A percentile compares a stretch with the other conserved stretches of the same genome.
Conservation (phyloP, 2,329 filamentous ascomycete genomes). For the Aspergillus sp. region DNA sequence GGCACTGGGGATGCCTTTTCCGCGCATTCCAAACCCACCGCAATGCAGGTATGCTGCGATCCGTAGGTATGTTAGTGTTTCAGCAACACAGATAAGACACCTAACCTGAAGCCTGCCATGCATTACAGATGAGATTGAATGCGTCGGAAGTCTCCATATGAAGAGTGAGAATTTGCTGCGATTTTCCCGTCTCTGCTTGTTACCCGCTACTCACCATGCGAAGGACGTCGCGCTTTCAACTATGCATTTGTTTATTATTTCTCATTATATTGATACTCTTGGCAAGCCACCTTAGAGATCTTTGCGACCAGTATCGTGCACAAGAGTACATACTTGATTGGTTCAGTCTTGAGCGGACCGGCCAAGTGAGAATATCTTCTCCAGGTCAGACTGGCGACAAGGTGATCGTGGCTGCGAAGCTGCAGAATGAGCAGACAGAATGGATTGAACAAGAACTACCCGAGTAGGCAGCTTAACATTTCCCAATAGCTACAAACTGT, state of each 20-base stretch:
- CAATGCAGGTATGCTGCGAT: no score
- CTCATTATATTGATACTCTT: slow-evolving; percentile 33
- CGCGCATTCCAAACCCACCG: no score
- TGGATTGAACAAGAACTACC: slow-evolving; percentile 50
- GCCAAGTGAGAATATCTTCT: not conserved
- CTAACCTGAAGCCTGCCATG: no score
- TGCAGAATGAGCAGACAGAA: slow-evolving; percentile 45
- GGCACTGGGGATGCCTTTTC: no score
- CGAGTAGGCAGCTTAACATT: slow-evolving; percentile 38
- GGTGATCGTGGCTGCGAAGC: slow-evolving; percentile 48
- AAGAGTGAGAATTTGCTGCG: not conserved
- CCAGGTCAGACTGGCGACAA: slow-evolving; percentile 34
- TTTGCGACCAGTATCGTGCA: slow-evolving; percentile 39
- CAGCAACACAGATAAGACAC: no score
- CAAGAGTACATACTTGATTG: slow-evolving; percentile 37
- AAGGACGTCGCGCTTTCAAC: slow-evolving; percentile 30
- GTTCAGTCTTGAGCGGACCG: slow-evolving; percentile 24
- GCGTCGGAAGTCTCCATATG: not conserved
- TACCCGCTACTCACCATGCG: slow-evolving; percentile 28
- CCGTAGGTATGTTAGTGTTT: no score
- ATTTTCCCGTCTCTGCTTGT: not conserved
- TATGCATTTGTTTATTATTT: slow-evolving; percentile 27
- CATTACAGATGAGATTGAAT: no score
- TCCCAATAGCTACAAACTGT: not conserved
- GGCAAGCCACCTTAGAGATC: slow-evolving; percentile 33